Evolutionary conservation across 495 filamentous ascomycete species (phyloP).

Genomic region (Saxophila tyrrhenica): DNA sequence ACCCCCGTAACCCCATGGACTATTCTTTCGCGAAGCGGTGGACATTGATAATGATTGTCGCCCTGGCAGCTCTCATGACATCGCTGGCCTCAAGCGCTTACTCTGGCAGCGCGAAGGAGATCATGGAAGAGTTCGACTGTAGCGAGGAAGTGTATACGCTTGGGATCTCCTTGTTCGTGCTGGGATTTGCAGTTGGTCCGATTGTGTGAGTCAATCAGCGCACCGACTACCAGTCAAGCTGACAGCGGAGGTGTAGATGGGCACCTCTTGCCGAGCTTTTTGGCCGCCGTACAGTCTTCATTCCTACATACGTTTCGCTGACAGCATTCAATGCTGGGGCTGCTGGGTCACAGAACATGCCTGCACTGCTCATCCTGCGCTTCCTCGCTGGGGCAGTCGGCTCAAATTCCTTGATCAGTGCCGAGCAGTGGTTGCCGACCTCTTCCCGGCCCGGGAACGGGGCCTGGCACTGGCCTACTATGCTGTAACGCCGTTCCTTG

Average conservation of each 20-base stretch:
- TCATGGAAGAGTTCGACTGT: neutral
- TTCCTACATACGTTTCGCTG: constrained; percentile 49
- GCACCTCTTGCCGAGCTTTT: constrained; percentile 60
- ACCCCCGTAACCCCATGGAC: constrained; percentile 8
- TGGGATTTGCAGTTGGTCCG: constrained; percentile 59
- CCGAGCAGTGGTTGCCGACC: constrained; percentile 64
- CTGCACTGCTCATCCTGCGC: constrained; percentile 58
- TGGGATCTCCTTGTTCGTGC: constrained; percentile 61
- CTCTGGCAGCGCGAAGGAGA: neutral
- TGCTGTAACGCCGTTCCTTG: neutral
- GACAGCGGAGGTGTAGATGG: constrained; percentile 30
- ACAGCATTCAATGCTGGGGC: constrained; percentile 60
- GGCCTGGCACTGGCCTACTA: constrained; percentile 39
- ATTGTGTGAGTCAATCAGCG: constrained; percentile 30
- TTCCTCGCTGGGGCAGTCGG: constrained; percentile 76
- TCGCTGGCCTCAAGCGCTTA: neutral
- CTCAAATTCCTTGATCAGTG: constrained; percentile 59
- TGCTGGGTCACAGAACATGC: constrained; percentile 49
- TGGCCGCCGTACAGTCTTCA: constrained; percentile 60
- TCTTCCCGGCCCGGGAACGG: constrained; percentile 53
- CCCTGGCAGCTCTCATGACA: constrained; percentile 6
- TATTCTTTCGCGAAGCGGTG: constrained; percentile 4
- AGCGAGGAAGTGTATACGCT: constrained; percentile 41
- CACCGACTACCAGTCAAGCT: neutral
- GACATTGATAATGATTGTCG: constrained; percentile 2